Percentiles rank a stretch among this genome's conserved stretches.
Evolutionary conservation across 768 basidiomycete species (phyloP).

Genomic region (Pluteus cervinus): DNA sequence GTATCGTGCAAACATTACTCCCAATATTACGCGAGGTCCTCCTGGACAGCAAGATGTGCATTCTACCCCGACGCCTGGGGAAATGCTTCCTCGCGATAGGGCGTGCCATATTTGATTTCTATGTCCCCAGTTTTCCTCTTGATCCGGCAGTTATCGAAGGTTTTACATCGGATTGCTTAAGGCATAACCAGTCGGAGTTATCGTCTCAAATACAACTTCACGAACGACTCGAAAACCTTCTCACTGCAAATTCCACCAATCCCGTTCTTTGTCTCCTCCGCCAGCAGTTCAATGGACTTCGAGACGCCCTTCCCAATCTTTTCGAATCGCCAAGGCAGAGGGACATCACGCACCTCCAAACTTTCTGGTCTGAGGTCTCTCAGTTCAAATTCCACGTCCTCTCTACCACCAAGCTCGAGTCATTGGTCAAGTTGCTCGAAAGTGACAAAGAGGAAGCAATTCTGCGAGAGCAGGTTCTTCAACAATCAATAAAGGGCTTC

Average conservation of each 20-base stretch:
- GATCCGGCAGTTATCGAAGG: slow-evolving; percentile 75
- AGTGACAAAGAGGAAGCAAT: slow-evolving; percentile 28
- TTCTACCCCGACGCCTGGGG: no score
- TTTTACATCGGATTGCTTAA: slow-evolving; percentile 37
- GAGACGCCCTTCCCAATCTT: slow-evolving; percentile 17
- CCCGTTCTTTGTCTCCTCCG: slow-evolving; percentile 41
- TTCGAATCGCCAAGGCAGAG: slow-evolving; percentile 27
- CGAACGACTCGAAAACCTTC: slow-evolving; percentile 42
- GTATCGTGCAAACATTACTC: no score
- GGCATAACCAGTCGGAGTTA: slow-evolving; percentile 33
- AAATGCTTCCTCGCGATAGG: slow-evolving; percentile 56
- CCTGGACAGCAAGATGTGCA: no score
- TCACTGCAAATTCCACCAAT: slow-evolving; percentile 52
- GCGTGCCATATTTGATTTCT: slow-evolving; percentile 57
- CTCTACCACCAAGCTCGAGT: slow-evolving; percentile 38
- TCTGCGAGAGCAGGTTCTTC: slow-evolving; percentile 63
- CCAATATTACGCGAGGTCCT: no score
- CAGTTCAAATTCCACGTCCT: slow-evolving; percentile 67
- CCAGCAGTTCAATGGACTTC: slow-evolving; percentile 21
- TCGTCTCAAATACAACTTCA: slow-evolving; percentile 49
- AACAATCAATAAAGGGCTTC: slow-evolving; percentile 77
- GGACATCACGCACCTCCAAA: slow-evolving; percentile 44
- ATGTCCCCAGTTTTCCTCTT: slow-evolving; percentile 77
- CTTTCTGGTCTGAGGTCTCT: slow-evolving; percentile 71
- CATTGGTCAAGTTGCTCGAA: slow-evolving; percentile 36